phyloP scores from a whole-genome alignment of 176 grass and related monocot species.

The Raddia guianensis region DNA sequence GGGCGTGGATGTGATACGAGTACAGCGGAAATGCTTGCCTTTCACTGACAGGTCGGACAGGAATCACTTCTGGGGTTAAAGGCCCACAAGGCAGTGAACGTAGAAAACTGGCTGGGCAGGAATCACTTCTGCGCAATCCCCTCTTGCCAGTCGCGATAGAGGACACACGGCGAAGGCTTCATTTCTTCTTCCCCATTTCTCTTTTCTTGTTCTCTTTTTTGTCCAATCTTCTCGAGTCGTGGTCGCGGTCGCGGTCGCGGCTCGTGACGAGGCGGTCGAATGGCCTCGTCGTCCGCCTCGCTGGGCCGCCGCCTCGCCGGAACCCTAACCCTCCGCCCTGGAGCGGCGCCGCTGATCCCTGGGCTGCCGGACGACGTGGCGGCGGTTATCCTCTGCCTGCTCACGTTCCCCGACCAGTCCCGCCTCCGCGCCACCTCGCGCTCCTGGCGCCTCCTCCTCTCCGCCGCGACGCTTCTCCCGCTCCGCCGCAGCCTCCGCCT shows the following conservation, averaged over 20 bases:
- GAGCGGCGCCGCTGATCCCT: slow-evolving; percentile 57
- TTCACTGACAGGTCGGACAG: too few species aligned
- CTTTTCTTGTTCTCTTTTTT: background rate
- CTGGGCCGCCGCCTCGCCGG: slow-evolving; percentile 16
- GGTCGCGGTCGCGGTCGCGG: background rate
- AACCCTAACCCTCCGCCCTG: slow-evolving; percentile 41
- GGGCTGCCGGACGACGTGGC: slow-evolving; percentile 78
- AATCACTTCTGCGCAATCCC: background rate
- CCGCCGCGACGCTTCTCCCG: slow-evolving; percentile 51
- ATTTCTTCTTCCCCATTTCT: slow-evolving; percentile 1
- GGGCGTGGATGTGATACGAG: too few species aligned
- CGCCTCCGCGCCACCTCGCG: slow-evolving; percentile 78
- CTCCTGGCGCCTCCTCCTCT: slow-evolving; percentile 66
- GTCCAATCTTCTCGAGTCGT: background rate
- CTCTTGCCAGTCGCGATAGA: background rate
- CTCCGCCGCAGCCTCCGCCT: slow-evolving; percentile 77
- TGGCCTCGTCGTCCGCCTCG: slow-evolving; percentile 53
- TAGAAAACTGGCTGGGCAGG: background rate
- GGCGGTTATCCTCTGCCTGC: slow-evolving; percentile 66
- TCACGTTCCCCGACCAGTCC: slow-evolving; percentile 67
- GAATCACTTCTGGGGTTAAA: too few species aligned
- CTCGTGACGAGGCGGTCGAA: slow-evolving; percentile 28
- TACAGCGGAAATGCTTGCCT: too few species aligned
- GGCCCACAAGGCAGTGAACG: too few species aligned
- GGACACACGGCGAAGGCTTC: background rate